Conservation (phyloP, 2,329 filamentous ascomycete species). For the Amesomyces nigricolor region DNA sequence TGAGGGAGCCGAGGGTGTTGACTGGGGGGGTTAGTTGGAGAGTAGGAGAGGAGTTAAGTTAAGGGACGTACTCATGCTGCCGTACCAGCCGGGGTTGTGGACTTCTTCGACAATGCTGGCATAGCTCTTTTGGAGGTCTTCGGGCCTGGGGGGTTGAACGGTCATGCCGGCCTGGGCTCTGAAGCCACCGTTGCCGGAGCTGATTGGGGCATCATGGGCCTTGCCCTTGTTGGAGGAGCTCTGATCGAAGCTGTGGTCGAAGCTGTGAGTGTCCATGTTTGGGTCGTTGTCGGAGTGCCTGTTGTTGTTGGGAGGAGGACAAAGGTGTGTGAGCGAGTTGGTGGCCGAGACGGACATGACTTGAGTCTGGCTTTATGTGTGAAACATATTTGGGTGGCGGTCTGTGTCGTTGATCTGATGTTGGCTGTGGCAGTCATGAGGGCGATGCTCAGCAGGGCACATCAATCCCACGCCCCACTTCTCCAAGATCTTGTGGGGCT, state of each 20-base stretch:
- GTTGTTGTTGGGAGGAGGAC: neutral
- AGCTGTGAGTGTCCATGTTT: slow-evolving; percentile 2
- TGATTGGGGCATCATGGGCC: slow-evolving; percentile 5
- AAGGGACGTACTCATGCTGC: slow-evolving; percentile 63
- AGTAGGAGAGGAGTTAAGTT: neutral
- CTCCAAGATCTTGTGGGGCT: no score
- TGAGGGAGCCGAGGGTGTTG: slow-evolving; percentile 59
- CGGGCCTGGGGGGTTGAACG: slow-evolving; percentile 73
- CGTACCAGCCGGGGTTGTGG: slow-evolving; percentile 77
- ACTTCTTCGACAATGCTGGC: slow-evolving; percentile 61
- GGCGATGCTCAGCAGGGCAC: no score
- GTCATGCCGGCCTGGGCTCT: slow-evolving; percentile 52
- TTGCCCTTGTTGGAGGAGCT: slow-evolving; percentile 24
- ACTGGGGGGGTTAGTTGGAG: slow-evolving; percentile 14
- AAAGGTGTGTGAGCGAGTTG: no score
- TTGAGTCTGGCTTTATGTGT: no score
- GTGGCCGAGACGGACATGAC: no score
- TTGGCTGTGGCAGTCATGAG: no score
- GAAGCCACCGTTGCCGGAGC: slow-evolving; percentile 36
- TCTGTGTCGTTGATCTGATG: no score
- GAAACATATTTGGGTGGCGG: no score
- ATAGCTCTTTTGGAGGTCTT: slow-evolving; percentile 81
- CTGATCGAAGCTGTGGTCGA: neutral
- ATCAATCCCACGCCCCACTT: no score
- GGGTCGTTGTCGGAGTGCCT: neutral